phyloP scores from a whole-genome alignment of 345 rosid species.

The Citrus maxima region DNA sequence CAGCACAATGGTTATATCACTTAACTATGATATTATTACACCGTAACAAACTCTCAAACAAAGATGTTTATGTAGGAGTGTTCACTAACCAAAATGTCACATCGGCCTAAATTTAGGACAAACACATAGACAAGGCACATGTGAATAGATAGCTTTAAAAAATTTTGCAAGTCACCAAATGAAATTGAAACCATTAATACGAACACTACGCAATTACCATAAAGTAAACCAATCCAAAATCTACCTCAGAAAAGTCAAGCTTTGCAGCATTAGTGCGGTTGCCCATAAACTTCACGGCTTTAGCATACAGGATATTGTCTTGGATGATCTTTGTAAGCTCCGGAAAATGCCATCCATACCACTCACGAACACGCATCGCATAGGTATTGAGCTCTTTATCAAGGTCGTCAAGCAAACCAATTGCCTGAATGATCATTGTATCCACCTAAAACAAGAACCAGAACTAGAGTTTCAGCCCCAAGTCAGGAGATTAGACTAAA shows the following conservation, averaged over 20 bases:
- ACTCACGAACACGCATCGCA: constrained; percentile 88
- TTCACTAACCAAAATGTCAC: neutral
- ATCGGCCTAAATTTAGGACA: neutral
- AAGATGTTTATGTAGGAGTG: neutral
- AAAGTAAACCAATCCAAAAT: neutral
- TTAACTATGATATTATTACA: neutral
- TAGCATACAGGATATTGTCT: constrained; percentile 82
- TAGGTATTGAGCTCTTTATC: constrained; percentile 93
- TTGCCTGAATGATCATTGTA: constrained; percentile 96
- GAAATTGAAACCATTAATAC: neutral
- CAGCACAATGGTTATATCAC: neutral
- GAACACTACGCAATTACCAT: neutral
- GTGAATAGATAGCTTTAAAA: neutral
- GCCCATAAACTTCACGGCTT: constrained; percentile 84
- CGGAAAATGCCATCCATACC: constrained; percentile 99
- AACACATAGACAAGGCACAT: neutral
- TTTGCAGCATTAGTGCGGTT: constrained; percentile 72
- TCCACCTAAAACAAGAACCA: constrained; percentile 55
- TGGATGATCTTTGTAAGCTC: constrained; percentile 89
- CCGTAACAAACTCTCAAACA: neutral
- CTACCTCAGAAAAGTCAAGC: constrained; percentile 87
- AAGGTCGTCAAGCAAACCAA: constrained; percentile 92
- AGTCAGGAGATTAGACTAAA: neutral
- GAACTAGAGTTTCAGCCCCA: neutral
- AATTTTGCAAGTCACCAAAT: neutral